Conservation (phyloP, 225 moss, liverwort and hornwort species). For the Bryoerythrophyllum caledonicum region DNA sequence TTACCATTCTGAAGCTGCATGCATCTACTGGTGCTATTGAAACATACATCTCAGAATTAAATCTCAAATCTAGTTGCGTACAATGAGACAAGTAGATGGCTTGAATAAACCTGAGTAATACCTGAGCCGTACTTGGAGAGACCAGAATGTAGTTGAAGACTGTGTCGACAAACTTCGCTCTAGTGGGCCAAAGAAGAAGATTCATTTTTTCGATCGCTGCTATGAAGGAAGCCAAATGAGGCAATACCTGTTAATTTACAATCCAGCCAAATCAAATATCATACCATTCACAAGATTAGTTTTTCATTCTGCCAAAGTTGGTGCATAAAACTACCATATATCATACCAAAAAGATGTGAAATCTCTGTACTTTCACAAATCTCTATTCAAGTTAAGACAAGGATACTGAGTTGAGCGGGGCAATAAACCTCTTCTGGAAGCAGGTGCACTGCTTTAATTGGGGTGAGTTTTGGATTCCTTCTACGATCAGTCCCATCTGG, state of each 20-base stretch:
- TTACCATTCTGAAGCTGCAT: slow-evolving; percentile 1
- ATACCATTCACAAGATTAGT: slow-evolving; percentile 23
- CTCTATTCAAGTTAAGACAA: background rate
- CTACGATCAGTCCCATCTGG: slow-evolving; percentile 28
- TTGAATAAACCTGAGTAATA: slow-evolving; percentile 27
- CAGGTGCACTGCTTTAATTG: slow-evolving; percentile 29
- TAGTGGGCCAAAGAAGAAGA: slow-evolving; percentile 80
- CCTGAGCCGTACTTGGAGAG: slow-evolving; percentile 90
- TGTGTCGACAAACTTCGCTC: slow-evolving; percentile 70
- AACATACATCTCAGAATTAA: background rate
- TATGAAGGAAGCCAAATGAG: slow-evolving; percentile 64
- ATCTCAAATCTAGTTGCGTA: slow-evolving; percentile 12
- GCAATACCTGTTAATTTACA: slow-evolving; percentile 36
- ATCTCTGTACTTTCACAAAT: slow-evolving; percentile 10
- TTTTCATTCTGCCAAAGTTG: slow-evolving; percentile 11
- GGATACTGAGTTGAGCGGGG: slow-evolving; percentile 7
- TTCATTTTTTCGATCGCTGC: slow-evolving; percentile 65
- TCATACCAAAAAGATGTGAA: background rate
- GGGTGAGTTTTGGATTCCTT: slow-evolving; percentile 22
- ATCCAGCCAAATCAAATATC: slow-evolving; percentile 23
- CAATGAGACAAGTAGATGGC: slow-evolving; percentile 3
- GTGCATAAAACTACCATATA: background rate
- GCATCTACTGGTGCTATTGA: background rate
- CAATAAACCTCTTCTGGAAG: slow-evolving; percentile 50
- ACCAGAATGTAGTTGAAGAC: slow-evolving; percentile 78